Conservation (phyloP, 352 stramenopile species). For the Globisporangium echinulatum region DNA sequence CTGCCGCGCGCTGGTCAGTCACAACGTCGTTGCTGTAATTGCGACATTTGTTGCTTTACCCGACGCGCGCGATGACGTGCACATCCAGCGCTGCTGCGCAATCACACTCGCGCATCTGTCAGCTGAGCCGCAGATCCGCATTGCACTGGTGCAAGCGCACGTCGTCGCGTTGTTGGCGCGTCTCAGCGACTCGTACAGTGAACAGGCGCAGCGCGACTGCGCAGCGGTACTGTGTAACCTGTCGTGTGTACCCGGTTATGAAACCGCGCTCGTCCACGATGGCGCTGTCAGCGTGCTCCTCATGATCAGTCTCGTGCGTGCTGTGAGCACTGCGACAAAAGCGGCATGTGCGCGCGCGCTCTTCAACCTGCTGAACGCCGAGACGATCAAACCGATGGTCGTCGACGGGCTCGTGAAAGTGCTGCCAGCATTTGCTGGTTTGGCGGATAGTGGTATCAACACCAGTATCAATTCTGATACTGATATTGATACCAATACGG, state of each 20-base stretch:
- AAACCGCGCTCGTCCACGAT: conserved; percentile 45
- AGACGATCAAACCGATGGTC: conserved; percentile 61
- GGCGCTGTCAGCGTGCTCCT: conserved; percentile 60
- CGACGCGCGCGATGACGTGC: conserved; percentile 36
- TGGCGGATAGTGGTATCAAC: no score
- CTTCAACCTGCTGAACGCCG: conserved; percentile 51
- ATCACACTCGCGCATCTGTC: conserved; percentile 68
- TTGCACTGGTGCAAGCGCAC: conserved; percentile 35
- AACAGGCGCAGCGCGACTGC: conserved; percentile 73
- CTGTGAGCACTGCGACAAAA: conserved; percentile 52
- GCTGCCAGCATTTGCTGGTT: conserved; percentile 30
- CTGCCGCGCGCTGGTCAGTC: conserved; percentile 38
- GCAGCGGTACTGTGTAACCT: conserved; percentile 70
- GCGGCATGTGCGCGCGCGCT: conserved; percentile 62
- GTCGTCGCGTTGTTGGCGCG: conserved; percentile 46
- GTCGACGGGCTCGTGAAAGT: conserved; percentile 65
- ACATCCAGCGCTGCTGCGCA: conserved; percentile 59
- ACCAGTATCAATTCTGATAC: conserved; percentile 8
- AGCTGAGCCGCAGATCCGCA: conserved; percentile 37
- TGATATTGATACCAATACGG: not conserved
- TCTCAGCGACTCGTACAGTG: conserved; percentile 78
- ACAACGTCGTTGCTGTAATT: conserved; percentile 48
- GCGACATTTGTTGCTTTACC: conserved; percentile 28
- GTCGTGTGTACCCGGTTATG: conserved; percentile 41
- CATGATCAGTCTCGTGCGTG: conserved; percentile 78